Base-by-base conservation (phyloP, 495 filamentous ascomycete genomes). In the Lasiosphaeria hispida region DNA sequence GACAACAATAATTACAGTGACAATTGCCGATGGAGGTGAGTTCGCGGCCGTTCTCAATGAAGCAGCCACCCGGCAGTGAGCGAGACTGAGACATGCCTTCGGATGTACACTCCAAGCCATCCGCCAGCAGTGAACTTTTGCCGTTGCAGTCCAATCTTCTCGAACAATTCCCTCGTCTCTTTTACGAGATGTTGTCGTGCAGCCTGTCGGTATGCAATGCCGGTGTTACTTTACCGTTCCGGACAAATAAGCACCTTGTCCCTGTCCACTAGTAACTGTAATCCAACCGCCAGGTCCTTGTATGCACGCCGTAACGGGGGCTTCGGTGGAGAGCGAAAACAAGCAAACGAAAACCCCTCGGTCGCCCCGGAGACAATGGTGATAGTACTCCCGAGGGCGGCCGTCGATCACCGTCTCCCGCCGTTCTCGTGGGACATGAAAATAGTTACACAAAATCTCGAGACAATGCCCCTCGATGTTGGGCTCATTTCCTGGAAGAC, bases 151-250 rank as follows among this genome's bases (percentile, higher is more conserved):
- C 9, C 23, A 48, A 36, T 11, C 53, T 55, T 55, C 53, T 55
- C 19, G 53, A 55, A 55, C 41, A 33, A 47, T 55, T 55, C 53
- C 53, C n/a, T 47, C 19, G 15, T 36, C 35, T 3, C 23, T 17
- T 49, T 35, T 7, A 17, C 11, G 15, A 4, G 49, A 14, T 34
- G 36, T 37, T 37, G 36, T 40, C 15, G 18, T 49, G 23, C 47
- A 37, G 19, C 47, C 10, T 35, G 37, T 10, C 51, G 18, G 39
- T n/a, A 35, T 55, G 39, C 37, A 15, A 38, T 38, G 17, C 10
- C 15, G 15, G 43, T 47, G 41, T 44, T 13, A 9, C 43, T 47
- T 23, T 10, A 23, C 17, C 17, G 11, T 17, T 47, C 14, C 17
- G 43, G 13, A 41, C 30, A 17, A 4, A 47, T 23, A 17, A 44